Evolutionary conservation across 192 early-diverging fungal species (phyloP).

Genomic region (Rhizophagus sp.): DNA sequence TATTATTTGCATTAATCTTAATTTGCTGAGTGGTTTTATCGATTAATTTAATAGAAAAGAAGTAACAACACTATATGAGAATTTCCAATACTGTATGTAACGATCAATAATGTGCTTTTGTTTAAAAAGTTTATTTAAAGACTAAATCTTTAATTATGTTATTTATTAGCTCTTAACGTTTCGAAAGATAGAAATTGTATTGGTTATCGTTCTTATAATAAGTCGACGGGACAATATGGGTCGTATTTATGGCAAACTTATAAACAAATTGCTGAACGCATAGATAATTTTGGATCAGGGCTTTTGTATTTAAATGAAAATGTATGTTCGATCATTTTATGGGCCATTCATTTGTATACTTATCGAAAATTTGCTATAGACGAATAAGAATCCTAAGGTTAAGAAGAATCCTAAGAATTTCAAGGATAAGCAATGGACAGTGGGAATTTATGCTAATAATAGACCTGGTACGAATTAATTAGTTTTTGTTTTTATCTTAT

Average conservation of each 20-base stretch:
- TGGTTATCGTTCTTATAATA: conserved; percentile 64
- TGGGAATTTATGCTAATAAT: conserved; percentile 71
- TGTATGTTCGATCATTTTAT: conserved; percentile 10
- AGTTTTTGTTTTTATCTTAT: background rate
- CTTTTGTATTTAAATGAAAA: conserved; percentile 62
- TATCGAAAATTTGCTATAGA: background rate
- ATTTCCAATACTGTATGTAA: conserved; percentile 34
- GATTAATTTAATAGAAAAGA: conserved; percentile 9
- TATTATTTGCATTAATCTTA: background rate
- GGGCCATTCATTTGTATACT: background rate
- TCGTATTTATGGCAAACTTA: conserved; percentile 75
- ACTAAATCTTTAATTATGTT: background rate
- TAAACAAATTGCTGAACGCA: conserved; percentile 58
- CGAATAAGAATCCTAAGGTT: conserved; percentile 38
- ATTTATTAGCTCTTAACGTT: conserved; percentile 49
- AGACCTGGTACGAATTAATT: conserved; percentile 50
- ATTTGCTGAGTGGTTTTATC: background rate
- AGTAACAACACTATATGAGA: conserved; percentile 38
- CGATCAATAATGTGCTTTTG: background rate
- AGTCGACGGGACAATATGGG: conserved; percentile 60
- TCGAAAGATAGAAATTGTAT: conserved; percentile 61
- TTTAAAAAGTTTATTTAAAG: background rate
- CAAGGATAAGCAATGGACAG: conserved; percentile 42
- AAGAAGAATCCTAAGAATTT: background rate
- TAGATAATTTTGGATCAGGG: conserved; percentile 69